Percentiles rank a stretch among this genome's conserved stretches.
Evolutionary conservation across 345 rosid species (phyloP).

Genomic region (Eutrema yunnanense): DNA sequence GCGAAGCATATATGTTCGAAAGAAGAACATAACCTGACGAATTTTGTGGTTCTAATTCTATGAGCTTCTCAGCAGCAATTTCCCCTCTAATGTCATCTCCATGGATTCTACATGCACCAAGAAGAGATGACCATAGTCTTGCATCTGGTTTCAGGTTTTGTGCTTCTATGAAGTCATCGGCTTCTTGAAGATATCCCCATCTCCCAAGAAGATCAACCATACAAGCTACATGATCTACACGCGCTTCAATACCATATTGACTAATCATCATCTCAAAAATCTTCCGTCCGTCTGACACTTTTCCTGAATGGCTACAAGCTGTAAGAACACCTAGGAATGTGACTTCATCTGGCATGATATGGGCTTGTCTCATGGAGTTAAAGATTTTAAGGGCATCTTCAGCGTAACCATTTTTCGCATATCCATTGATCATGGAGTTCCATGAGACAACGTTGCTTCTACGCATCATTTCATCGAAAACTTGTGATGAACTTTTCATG

Average conservation of each 20-base stretch:
- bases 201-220: conserved; percentile 94
- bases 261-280: conserved; percentile 63
- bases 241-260: conserved; percentile 52
- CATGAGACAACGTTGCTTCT: conserved; percentile 59
- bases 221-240: conserved; percentile 81
- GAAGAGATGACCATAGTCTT: conserved; percentile 81
- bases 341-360: conserved; percentile 64
- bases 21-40: conserved; percentile 79
- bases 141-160: conserved; percentile 59
- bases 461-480: conserved; percentile 53
- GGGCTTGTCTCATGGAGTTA: conserved; percentile 52
- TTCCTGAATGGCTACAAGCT: conserved; percentile 95
- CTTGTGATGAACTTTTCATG: conserved; percentile 52
- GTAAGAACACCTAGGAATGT: conserved; percentile 93
- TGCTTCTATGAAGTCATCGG: conserved; percentile 55
- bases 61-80: conserved; percentile 66
- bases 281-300: conserved; percentile 56
- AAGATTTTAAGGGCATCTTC: conserved; percentile 65
- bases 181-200: conserved; percentile 86
- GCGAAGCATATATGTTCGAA: conserved; percentile 79
- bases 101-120: conserved; percentile 82
- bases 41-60: conserved; percentile 66
- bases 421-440: conserved; percentile 91
- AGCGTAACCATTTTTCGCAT: conserved; percentile 89
- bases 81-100: conserved; percentile 74